A percentile compares a stretch with the other conserved stretches of the same genome.
phyloP scores from a whole-genome alignment of 176 grass and related monocot genomes.

The Alloteropsis semialata region DNA sequence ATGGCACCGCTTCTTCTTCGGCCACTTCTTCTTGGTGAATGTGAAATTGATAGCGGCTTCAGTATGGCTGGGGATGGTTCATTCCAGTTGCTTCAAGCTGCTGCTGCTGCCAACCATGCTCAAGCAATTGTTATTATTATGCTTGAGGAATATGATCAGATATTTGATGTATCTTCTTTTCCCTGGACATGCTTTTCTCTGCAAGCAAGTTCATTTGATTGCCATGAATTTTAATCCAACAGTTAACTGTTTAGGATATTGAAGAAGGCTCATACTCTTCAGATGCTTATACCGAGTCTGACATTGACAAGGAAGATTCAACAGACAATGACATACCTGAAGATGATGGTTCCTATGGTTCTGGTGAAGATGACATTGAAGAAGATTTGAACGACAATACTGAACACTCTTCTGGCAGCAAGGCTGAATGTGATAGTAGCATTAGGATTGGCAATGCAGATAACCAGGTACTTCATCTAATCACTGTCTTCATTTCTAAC shows the following conservation, averaged over 20 bases:
- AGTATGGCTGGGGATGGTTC: constrained; percentile 79
- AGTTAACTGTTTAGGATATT: constrained; percentile 51
- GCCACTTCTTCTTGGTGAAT: constrained; percentile 80
- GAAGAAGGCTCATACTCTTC: constrained; percentile 77
- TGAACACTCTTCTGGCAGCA: constrained; percentile 40
- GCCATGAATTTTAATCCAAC: constrained; percentile 40
- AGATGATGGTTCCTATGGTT: constrained; percentile 64
- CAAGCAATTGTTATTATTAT: constrained; percentile 92
- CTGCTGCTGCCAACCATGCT: constrained; percentile 91
- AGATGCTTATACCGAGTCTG: constrained; percentile 84
- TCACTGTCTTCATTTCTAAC: constrained; percentile 17
- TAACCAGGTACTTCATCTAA: constrained; percentile 56
- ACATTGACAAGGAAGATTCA: constrained; percentile 67
- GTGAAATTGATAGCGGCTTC: constrained; percentile 74
- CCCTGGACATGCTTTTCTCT: constrained; percentile 22
- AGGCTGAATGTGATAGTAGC: constrained; percentile 39
- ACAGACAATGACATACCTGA: constrained; percentile 71
- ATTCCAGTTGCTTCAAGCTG: constrained; percentile 87
- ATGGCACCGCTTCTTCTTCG: constrained; percentile 95
- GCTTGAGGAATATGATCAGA: constrained; percentile 80
- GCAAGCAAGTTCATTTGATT: constrained; percentile 19
- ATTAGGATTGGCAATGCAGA: constrained; percentile 34
- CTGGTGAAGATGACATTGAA: constrained; percentile 52
- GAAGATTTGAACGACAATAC: constrained; percentile 53
- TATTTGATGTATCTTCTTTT: constrained; percentile 76